Conservation (phyloP, 352 stramenopile genomes). For the Phytophthora quininea region DNA sequence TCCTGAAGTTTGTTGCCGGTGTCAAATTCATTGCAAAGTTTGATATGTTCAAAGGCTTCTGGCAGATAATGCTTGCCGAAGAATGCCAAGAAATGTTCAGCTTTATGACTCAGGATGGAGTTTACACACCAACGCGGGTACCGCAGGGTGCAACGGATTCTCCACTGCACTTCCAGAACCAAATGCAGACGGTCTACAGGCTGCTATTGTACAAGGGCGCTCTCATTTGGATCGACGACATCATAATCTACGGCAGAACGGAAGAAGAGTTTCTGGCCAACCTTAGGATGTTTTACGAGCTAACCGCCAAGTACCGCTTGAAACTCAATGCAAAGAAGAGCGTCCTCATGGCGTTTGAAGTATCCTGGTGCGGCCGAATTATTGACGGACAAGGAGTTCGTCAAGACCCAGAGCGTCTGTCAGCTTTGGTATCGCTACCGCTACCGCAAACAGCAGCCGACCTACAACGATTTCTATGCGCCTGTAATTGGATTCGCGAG, state of each 20-base stretch:
- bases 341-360: slow-evolving; percentile 9
- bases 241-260: slow-evolving; percentile 18
- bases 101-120: too few species aligned
- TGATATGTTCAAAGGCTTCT: too few species aligned
- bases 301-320: slow-evolving; percentile 8
- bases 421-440: slow-evolving; percentile 1
- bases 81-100: too few species aligned
- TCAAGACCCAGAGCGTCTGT: slow-evolving; percentile 4
- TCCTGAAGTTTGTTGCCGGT: too few species aligned
- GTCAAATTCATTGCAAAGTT: too few species aligned
- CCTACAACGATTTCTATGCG: slow-evolving; percentile 25
- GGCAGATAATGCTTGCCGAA: too few species aligned
- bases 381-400: slow-evolving; percentile 11
- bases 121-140: slow-evolving; percentile 12
- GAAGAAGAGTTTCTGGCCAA: slow-evolving; percentile 5
- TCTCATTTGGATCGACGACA: slow-evolving; percentile 32
- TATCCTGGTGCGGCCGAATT: slow-evolving; percentile 23
- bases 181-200: slow-evolving; percentile 5
- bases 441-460: slow-evolving; percentile 3
- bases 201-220: slow-evolving; percentile 11
- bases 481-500: slow-evolving; percentile 18
- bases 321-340: slow-evolving; percentile 27
- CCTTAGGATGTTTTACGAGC: slow-evolving; percentile 9
- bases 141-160: not conserved
- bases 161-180: slow-evolving; percentile 6